Evolutionary conservation across 2,329 filamentous ascomycete genomes (phyloP).

Genomic region (Colletotrichum horii): DNA sequence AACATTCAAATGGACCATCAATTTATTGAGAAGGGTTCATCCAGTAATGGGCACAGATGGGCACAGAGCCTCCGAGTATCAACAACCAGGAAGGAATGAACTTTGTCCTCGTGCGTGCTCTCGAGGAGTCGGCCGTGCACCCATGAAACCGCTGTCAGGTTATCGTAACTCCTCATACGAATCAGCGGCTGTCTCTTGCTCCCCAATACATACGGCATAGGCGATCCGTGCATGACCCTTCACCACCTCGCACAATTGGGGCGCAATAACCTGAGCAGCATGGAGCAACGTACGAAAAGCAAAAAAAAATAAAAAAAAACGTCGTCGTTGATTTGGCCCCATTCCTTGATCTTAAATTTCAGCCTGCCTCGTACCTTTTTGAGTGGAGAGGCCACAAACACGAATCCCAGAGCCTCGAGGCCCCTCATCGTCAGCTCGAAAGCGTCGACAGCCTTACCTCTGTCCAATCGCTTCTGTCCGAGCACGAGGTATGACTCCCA

Average conservation of each 20-base stretch:
- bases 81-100: too few relatives aligned
- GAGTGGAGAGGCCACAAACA: conserved; percentile 20
- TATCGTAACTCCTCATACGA: not conserved
- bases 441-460: not conserved
- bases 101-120: too few relatives aligned
- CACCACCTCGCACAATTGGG: conserved; percentile 24
- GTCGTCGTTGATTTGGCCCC: conserved; percentile 24
- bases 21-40: too few relatives aligned
- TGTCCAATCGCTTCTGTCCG: not conserved
- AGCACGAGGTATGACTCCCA: conserved; percentile 26
- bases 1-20: too few relatives aligned
- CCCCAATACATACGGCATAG: conserved; percentile 31
- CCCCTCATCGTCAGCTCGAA: conserved; percentile 26
- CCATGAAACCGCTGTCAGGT: too few relatives aligned
- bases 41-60: too few relatives aligned
- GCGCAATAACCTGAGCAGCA: conserved; percentile 23
- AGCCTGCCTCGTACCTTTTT: not conserved
- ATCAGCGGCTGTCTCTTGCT: conserved; percentile 15
- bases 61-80: too few relatives aligned
- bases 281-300: conserved; percentile 22
- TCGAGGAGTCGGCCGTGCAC: too few relatives aligned
- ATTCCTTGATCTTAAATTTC: conserved; percentile 24
- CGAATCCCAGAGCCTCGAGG: conserved; percentile 30
- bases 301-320: too few relatives aligned
- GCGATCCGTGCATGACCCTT: conserved; percentile 24